phyloP scores from a whole-genome alignment of 192 early-diverging fungal species.

The Pilobolus umbonatus region DNA sequence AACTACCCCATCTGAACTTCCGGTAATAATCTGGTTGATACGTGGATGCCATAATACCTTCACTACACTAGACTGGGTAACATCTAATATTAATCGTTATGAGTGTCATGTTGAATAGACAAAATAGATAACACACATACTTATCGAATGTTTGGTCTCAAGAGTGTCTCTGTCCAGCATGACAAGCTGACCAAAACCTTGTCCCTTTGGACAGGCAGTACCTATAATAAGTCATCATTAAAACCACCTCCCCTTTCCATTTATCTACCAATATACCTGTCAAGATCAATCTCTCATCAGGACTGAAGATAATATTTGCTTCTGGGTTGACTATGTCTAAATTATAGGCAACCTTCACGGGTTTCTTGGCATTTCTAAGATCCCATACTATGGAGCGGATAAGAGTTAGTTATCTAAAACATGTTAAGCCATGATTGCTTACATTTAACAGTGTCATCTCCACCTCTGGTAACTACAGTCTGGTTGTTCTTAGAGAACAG shows the following conservation, averaged over 20 bases:
- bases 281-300: slow-evolving; percentile 72
- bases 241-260: background rate
- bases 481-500: slow-evolving; percentile 62
- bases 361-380: slow-evolving; percentile 63
- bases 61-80: slow-evolving; percentile 62
- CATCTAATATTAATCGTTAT: slow-evolving; percentile 14
- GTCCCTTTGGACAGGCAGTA: slow-evolving; percentile 65
- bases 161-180: slow-evolving; percentile 63
- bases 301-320: slow-evolving; percentile 78
- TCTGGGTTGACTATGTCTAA: slow-evolving; percentile 68
- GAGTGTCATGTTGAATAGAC: no score
- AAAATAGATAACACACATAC: no score
- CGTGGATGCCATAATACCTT: slow-evolving; percentile 79
- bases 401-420: background rate
- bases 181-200: slow-evolving; percentile 58
- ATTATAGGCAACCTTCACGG: slow-evolving; percentile 50
- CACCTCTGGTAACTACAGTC: slow-evolving; percentile 69
- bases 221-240: slow-evolving; percentile 16
- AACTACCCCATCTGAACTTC: slow-evolving; percentile 71
- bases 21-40: slow-evolving; percentile 80
- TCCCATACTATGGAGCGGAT: slow-evolving; percentile 74
- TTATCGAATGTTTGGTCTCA: slow-evolving; percentile 46
- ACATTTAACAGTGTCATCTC: slow-evolving; percentile 83
- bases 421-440: background rate
- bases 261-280: slow-evolving; percentile 46